Evolutionary conservation across 1,284 basidiomycete genomes (phyloP).

Genomic region (Marasmius oreades): DNA sequence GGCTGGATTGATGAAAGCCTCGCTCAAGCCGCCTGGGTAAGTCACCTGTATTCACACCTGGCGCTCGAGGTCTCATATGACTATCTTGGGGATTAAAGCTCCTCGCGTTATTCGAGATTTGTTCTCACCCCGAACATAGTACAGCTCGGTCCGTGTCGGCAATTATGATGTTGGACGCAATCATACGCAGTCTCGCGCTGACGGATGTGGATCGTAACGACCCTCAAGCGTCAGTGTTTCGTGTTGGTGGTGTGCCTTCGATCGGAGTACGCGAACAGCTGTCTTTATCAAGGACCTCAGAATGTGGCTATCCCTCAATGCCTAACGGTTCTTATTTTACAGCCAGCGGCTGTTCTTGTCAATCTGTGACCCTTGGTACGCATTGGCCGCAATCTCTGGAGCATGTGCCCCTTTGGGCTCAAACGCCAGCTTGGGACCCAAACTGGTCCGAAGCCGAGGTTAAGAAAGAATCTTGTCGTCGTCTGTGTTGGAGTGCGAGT

Average conservation of each 20-base stretch:
- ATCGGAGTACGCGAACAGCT: constrained; percentile 20
- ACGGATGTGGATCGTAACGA: constrained; percentile 40
- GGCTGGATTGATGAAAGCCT: constrained; percentile 69
- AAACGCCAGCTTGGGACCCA: constrained; percentile 60
- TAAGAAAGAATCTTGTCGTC: constrained; percentile 65
- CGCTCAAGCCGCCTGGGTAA: constrained; percentile 72
- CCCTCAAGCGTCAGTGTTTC: constrained; percentile 44
- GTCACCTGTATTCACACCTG: constrained; percentile 1
- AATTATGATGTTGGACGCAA: constrained; percentile 58
- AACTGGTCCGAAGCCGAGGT: constrained; percentile 60
- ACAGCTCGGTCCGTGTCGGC: constrained; percentile 51
- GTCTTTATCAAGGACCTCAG: constrained; percentile 17
- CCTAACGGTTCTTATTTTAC: constrained; percentile 17
- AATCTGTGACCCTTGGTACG: constrained; percentile 46
- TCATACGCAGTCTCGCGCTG: constrained; percentile 59
- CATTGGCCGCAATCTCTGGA: constrained; percentile 46
- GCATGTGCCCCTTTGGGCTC: constrained; percentile 59
- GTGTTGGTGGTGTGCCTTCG: constrained; percentile 36
- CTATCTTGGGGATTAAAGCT: constrained; percentile 35
- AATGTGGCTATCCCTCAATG: constrained; percentile 14
- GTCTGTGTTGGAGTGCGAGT: constrained; percentile 69
- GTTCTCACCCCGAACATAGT: constrained; percentile 59
- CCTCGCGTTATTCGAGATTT: constrained; percentile 67
- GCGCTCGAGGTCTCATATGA: constrained; percentile 9
- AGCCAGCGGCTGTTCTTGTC: constrained; percentile 46